Percentiles rank a stretch among this genome's conserved stretches.
phyloP scores from a whole-genome alignment of 1,284 basidiomycete species.

The Phellinidium pouzarii region DNA sequence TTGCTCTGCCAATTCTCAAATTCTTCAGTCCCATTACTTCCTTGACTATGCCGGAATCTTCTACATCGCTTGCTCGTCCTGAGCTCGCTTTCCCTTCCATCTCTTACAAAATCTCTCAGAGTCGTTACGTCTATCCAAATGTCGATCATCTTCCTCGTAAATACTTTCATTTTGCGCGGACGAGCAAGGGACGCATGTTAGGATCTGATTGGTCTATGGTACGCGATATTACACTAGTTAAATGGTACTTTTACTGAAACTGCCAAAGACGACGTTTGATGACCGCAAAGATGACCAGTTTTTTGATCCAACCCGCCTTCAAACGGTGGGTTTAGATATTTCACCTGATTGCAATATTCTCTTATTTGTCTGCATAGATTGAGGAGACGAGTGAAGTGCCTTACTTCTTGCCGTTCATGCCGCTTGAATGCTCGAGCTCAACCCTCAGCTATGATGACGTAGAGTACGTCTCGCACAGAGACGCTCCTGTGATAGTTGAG shows the following conservation, averaged over 20 bases:
- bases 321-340: not conserved
- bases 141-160: not conserved
- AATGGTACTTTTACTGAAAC: not conserved
- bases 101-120: not conserved
- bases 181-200: not conserved
- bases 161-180: not conserved
- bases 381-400: conserved; percentile 1
- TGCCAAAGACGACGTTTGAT: conserved; percentile 4
- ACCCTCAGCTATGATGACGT: not conserved
- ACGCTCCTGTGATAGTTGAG: not conserved
- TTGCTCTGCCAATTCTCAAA: not conserved
- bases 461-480: not conserved
- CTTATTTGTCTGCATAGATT: not conserved
- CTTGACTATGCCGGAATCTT: not conserved
- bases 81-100: not conserved
- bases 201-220: conserved; percentile 2
- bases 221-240: not conserved
- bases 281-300: not conserved
- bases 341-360: not conserved
- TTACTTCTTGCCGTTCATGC: not conserved
- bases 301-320: not conserved
- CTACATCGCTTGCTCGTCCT: not conserved
- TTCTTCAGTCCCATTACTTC: not conserved
- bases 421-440: not conserved
- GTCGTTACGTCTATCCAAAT: not conserved